A percentile compares a stretch with the other conserved stretches of the same genome.
Conservation (phyloP, 2,329 filamentous ascomycete genomes). For the Celoporthe dispersa region DNA sequence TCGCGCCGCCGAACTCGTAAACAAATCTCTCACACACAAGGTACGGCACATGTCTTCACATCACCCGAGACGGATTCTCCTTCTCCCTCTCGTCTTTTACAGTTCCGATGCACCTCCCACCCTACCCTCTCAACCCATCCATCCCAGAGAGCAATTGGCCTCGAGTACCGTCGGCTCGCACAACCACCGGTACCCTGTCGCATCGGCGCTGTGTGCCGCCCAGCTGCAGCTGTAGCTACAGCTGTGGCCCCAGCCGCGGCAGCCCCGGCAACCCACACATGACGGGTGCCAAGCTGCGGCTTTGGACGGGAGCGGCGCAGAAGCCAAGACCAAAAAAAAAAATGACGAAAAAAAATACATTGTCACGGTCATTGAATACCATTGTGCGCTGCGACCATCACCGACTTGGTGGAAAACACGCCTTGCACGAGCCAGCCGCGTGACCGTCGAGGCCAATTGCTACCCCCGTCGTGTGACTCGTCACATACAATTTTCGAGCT, state of each 20-base stretch:
- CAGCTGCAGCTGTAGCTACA: slow-evolving; percentile 1
- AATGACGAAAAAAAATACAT: neutral
- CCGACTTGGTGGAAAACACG: neutral
- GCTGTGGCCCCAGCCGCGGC: neutral
- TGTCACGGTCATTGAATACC: neutral
- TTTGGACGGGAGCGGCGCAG: slow-evolving; percentile 1
- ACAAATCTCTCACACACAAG: slow-evolving; percentile 25
- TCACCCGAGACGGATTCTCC: neutral
- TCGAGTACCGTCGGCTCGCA: neutral
- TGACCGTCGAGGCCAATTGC: slow-evolving; percentile 12
- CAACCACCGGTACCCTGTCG: neutral
- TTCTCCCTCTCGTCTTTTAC: neutral
- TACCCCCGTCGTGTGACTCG: neutral
- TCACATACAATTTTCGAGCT: neutral
- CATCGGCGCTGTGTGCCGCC: neutral
- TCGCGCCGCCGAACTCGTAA: slow-evolving; percentile 27
- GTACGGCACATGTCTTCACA: slow-evolving; percentile 19
- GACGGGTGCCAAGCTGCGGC: slow-evolving; percentile 28
- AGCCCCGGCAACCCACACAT: slow-evolving; percentile 18
- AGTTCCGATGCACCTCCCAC: neutral
- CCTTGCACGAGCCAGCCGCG: neutral
- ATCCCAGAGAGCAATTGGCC: neutral
- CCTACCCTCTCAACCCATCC: neutral
- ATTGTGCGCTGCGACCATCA: neutral
- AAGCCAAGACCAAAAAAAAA: neutral